These are phyloP conservation scores for Zostera marina DNA, from an alignment of 116 monocot genomes.

Conservation along the genomic window DNA sequence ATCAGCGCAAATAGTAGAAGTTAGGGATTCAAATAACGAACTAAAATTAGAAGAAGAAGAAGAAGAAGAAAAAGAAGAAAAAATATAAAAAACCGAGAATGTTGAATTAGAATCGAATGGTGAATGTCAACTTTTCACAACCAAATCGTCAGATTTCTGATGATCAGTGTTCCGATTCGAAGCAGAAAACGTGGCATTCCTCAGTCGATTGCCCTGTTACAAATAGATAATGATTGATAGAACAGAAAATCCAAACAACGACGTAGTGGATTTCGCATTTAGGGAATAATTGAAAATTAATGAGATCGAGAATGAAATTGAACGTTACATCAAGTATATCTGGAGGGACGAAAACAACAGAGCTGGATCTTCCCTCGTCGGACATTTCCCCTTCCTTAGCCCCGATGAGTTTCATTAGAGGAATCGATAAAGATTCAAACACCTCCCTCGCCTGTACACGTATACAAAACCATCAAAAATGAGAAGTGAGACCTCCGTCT, in stretches of 20 bases:
- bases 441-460: constrained; percentile 10
- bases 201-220: too few species aligned
- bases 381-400: constrained; percentile 5
- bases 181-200: neutral
- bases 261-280: too few species aligned
- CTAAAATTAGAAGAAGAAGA: neutral
- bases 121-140: neutral
- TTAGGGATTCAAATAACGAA: neutral
- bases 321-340: neutral
- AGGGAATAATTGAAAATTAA: too few species aligned
- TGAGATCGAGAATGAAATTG: neutral
- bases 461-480: neutral
- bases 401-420: constrained; percentile 10
- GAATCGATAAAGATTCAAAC: constrained; percentile 10
- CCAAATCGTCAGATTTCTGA: neutral
- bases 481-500: neutral
- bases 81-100: neutral
- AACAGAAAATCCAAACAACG: neutral
- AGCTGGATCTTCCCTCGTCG: constrained; percentile 5
- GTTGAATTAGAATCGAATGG: neutral
- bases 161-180: neutral
- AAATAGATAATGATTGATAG: neutral
- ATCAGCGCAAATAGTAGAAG: neutral
- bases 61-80: neutral
- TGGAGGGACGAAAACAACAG: constrained; percentile 1